Percentiles rank a stretch among this genome's conserved stretches.
Conservation (phyloP, 495 filamentous ascomycete species). For the Jackrogersella multiformis region DNA sequence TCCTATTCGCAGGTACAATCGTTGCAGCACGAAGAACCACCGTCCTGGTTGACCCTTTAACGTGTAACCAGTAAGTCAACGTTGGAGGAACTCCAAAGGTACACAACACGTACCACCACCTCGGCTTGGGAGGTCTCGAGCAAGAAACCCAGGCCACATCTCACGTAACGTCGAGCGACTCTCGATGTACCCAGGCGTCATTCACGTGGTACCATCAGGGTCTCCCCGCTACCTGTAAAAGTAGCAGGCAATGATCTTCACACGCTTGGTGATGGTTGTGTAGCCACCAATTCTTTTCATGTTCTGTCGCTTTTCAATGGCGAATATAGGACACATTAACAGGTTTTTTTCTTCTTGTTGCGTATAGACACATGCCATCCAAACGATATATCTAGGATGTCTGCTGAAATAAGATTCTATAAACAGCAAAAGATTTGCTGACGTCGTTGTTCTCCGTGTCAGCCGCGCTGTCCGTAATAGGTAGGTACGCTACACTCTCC, state of each 20-base stretch:
- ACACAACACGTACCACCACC: conserved; percentile 14
- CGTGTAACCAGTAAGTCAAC: conserved; percentile 11
- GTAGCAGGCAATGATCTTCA: conserved; percentile 22
- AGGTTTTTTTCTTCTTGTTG: neutral
- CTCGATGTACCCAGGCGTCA: conserved; percentile 22
- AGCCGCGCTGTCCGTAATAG: conserved; percentile 42
- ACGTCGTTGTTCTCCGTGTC: conserved; percentile 27
- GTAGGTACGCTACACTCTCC: conserved; percentile 36
- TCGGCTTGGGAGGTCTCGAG: conserved; percentile 10
- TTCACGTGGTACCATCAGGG: conserved; percentile 42
- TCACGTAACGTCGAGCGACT: conserved; percentile 17
- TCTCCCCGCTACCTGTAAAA: conserved; percentile 28
- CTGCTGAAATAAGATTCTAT: conserved; percentile 35
- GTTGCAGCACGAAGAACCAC: conserved; percentile 23
- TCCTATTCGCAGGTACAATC: conserved; percentile 20
- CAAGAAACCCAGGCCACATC: conserved; percentile 10
- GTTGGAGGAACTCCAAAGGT: conserved; percentile 6
- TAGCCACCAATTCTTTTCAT: conserved; percentile 13
- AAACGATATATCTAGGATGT: conserved; percentile 14
- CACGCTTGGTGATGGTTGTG: conserved; percentile 17
- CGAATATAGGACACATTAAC: conserved; percentile 20
- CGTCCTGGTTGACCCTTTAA: conserved; percentile 25
- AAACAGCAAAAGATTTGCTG: conserved; percentile 31
- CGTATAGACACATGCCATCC: neutral
- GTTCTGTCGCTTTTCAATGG: neutral